Conservation (phyloP, 345 rosid genomes). For the Sisymbrium altissimum region DNA sequence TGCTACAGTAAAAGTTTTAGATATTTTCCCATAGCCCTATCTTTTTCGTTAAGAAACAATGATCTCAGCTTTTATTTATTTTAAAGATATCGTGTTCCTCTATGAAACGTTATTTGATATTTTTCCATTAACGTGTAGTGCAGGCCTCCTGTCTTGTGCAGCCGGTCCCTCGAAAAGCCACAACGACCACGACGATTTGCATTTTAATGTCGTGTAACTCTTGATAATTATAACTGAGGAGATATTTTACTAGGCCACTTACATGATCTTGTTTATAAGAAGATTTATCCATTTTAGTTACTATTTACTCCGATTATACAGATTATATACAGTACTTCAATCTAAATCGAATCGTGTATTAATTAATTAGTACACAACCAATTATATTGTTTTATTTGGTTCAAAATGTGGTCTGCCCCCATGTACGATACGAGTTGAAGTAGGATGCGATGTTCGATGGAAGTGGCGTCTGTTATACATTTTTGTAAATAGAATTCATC, state of each 20-base stretch:
- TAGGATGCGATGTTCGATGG: too few species aligned
- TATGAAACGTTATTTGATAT: conserved; percentile 13
- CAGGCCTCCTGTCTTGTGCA: background rate
- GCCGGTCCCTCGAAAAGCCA: conserved; percentile 21
- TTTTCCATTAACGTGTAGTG: background rate
- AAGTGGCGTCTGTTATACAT: too few species aligned
- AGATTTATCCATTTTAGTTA: background rate
- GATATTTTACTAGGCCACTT: background rate
- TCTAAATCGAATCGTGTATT: too few species aligned
- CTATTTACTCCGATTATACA: background rate
- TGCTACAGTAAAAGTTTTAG: background rate
- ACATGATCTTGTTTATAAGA: background rate
- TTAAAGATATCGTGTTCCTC: too few species aligned
- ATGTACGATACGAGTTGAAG: too few species aligned
- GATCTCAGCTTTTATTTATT: background rate
- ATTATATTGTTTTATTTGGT: too few species aligned
- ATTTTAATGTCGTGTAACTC: background rate
- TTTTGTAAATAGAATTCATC: too few species aligned
- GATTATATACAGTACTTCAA: background rate
- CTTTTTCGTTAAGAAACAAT: conserved; percentile 1
- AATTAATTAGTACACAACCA: background rate
- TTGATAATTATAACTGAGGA: background rate
- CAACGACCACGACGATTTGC: background rate
- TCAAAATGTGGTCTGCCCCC: too few species aligned
- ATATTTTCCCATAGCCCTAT: conserved; percentile 20